phyloP scores from a whole-genome alignment of 352 stramenopile species.

The Thalassiosira mediterranea region DNA sequence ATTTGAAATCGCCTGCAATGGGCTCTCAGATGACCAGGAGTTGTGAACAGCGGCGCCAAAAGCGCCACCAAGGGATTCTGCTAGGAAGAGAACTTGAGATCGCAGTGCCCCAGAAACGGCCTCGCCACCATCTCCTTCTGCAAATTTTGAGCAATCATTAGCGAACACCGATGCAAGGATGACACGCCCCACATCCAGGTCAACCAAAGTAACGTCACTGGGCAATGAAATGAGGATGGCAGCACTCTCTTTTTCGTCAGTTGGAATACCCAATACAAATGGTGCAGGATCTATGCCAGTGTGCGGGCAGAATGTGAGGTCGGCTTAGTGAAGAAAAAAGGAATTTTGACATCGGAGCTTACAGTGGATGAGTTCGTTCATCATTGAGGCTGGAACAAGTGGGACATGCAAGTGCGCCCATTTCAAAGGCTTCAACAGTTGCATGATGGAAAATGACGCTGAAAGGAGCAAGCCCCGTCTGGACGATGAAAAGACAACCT shows the following conservation, averaged over 20 bases:
- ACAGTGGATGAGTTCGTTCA: slow-evolving; percentile 81
- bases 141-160: slow-evolving; percentile 33
- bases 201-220: slow-evolving; percentile 78
- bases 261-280: slow-evolving; percentile 80
- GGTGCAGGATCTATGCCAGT: slow-evolving; percentile 83
- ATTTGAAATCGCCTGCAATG: slow-evolving; percentile 27
- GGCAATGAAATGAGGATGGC: slow-evolving; percentile 73
- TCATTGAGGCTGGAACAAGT: slow-evolving; percentile 70
- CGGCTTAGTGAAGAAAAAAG: too few species aligned
- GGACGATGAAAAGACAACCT: slow-evolving; percentile 78
- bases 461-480: slow-evolving; percentile 74
- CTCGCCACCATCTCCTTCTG: slow-evolving; percentile 34
- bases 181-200: slow-evolving; percentile 81
- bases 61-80: slow-evolving; percentile 67
- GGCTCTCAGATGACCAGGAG: slow-evolving; percentile 72
- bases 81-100: slow-evolving; percentile 75
- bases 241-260: slow-evolving; percentile 67
- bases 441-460: slow-evolving; percentile 55
- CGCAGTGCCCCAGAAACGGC: slow-evolving; percentile 54
- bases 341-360: too few species aligned
- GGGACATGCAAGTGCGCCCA: slow-evolving; percentile 82
- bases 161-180: slow-evolving; percentile 77
- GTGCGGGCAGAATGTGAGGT: too few species aligned
- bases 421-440: slow-evolving; percentile 70
- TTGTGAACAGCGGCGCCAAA: slow-evolving; percentile 66